These are phyloP conservation scores for Pichia sp. DNA, from an alignment of 1,139 yeast species.

Conservation along the genomic window DNA sequence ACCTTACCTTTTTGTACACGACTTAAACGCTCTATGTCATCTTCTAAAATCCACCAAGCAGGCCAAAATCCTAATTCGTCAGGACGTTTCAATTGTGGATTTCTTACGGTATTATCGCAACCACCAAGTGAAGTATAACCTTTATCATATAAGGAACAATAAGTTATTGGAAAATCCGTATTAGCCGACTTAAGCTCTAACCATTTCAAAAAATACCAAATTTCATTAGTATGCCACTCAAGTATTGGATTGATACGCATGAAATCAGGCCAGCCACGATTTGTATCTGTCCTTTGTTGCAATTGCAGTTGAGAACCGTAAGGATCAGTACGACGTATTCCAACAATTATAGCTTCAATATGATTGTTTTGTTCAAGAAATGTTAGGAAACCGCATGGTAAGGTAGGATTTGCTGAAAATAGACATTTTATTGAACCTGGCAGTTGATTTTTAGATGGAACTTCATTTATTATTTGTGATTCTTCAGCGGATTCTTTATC, in stretches of 20 bases:
- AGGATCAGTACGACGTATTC: constrained; percentile 78
- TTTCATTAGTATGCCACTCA: constrained; percentile 70
- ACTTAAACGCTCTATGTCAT: constrained; percentile 54
- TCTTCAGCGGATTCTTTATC: background rate
- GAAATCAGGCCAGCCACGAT: constrained; percentile 83
- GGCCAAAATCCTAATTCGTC: constrained; percentile 41
- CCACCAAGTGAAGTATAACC: constrained; percentile 89
- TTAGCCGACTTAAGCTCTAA: constrained; percentile 20
- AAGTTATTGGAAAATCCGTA: constrained; percentile 37
- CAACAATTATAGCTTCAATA: constrained; percentile 65
- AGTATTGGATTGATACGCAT: constrained; percentile 73
- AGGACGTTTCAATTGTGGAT: constrained; percentile 45
- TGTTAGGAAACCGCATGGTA: constrained; percentile 59
- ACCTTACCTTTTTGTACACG: constrained; percentile 26
- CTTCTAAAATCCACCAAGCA: constrained; percentile 56
- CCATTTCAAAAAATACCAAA: constrained; percentile 61
- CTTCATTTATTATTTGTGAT: constrained; percentile 3
- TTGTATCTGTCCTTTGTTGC: constrained; percentile 73
- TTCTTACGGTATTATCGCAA: constrained; percentile 51
- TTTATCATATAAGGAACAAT: constrained; percentile 62
- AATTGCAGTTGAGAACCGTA: constrained; percentile 48
- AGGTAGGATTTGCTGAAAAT: constrained; percentile 33
- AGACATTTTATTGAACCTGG: constrained; percentile 6
- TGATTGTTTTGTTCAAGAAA: constrained; percentile 44
- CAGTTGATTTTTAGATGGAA: background rate